phyloP scores from a whole-genome alignment of 1,139 yeast species.

The Yamadazyma diospyri region DNA sequence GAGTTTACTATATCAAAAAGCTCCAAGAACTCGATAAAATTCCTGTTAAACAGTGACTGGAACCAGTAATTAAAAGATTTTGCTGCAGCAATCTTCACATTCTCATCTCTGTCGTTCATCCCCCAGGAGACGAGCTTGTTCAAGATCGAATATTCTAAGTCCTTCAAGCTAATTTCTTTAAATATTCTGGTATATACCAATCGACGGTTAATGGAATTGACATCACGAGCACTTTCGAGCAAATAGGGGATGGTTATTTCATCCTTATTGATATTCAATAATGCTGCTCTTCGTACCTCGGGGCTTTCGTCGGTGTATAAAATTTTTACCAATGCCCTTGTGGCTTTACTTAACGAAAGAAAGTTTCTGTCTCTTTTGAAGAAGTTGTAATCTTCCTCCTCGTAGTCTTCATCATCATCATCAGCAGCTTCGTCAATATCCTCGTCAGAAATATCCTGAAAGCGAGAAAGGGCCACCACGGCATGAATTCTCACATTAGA shows the following conservation, averaged over 20 bases:
- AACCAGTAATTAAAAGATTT: conserved; percentile 79
- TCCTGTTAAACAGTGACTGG: conserved; percentile 55
- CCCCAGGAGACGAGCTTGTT: conserved; percentile 81
- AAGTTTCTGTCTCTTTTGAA: neutral
- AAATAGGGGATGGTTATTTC: conserved; percentile 53
- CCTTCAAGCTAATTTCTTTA: conserved; percentile 65
- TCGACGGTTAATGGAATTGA: conserved; percentile 67
- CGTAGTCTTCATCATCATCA: conserved; percentile 21
- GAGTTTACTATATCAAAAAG: conserved; percentile 61
- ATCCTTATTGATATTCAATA: conserved; percentile 63
- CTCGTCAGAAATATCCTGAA: conserved; percentile 51
- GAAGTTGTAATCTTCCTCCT: conserved; percentile 13
- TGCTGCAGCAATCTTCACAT: conserved; percentile 69
- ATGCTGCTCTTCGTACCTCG: conserved; percentile 85
- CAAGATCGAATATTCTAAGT: conserved; percentile 53
- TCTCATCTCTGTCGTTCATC: conserved; percentile 74
- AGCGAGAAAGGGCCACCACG: conserved; percentile 71
- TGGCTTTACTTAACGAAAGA: conserved; percentile 7
- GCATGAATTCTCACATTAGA: conserved; percentile 78
- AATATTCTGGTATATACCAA: conserved; percentile 67
- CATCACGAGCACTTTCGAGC: conserved; percentile 81
- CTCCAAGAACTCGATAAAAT: conserved; percentile 68
- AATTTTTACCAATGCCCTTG: conserved; percentile 23
- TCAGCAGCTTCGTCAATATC: conserved; percentile 27
- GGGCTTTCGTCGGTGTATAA: conserved; percentile 79